Base-by-base conservation (phyloP, 2,329 filamentous ascomycete species). In the Aspergillus aculeatinus region DNA sequence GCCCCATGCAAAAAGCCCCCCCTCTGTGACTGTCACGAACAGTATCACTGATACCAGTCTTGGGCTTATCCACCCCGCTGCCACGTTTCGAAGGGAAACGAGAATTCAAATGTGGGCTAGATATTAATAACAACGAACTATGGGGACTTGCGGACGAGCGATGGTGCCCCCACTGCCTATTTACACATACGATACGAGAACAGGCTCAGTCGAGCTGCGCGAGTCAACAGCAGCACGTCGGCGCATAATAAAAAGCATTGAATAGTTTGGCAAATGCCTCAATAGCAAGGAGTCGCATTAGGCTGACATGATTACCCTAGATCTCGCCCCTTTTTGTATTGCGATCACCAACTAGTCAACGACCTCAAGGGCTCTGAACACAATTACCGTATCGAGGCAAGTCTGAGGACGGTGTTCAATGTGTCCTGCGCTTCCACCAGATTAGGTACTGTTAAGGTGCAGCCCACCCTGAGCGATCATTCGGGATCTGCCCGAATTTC, bases 51-150 rank as follows among this genome's bases (percentile, higher is more conserved):
- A 35, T 42, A 14, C 51, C 33, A 44, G 10, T 39, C 51, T 25
- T 54, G 33, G 44, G 51, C 51, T 44, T 54, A 54, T 29, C 51
- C 51, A 54, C 51, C 42, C 19, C 21, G 12, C 10, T 54, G 51
- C 51, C 51, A 54, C 51, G 51, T 54, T 54, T 44, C 39, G 39
- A 44, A 44, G 16, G 16, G 39, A 10, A 44, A 44, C 39, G 19
- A 9, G 16, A 44, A 12, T 7, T 5, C 39, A 12, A 44, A 7
- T n/a, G 6, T 29, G 39, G 39, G 39, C 39, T 44, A 14, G 16
- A 44, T 44, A 44, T 44, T 44, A 44, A 44, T 44, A 44, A 44
- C 33, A 44, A 44, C 33, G 51, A 54, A 54, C 51, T 35, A 54
- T 54, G 51, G 51, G n/a, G 51, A 47, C 35, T n/a, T 19, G 39